Percentiles rank a stretch among this genome's conserved stretches.
These are phyloP conservation scores for Mucor racemosus DNA, from an alignment of 371 early-diverging fungal species.

Conservation along the genomic window DNA sequence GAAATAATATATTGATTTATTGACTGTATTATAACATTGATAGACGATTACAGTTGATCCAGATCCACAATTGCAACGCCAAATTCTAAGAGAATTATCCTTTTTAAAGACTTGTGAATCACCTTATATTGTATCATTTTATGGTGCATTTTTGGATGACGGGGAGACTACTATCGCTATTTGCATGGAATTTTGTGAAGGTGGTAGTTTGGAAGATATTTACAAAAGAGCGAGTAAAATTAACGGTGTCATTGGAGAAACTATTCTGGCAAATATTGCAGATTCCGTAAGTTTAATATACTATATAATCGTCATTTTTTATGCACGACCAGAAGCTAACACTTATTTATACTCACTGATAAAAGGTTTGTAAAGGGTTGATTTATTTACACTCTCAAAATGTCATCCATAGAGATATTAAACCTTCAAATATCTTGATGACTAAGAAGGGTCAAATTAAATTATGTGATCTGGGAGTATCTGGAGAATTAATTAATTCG, in stretches of 20 bases:
- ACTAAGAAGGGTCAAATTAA: slow-evolving; percentile 89
- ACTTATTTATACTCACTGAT: background rate
- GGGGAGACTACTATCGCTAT: slow-evolving; percentile 85
- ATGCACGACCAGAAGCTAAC: background rate
- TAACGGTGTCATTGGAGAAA: slow-evolving; percentile 73
- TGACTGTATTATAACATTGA: background rate
- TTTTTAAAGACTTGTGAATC: slow-evolving; percentile 87
- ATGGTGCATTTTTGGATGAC: slow-evolving; percentile 91
- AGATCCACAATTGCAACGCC: slow-evolving; percentile 71
- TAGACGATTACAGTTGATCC: slow-evolving; percentile 72
- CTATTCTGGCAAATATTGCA: slow-evolving; percentile 79
- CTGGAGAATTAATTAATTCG: slow-evolving; percentile 87
- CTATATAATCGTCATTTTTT: background rate
- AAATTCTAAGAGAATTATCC: slow-evolving; percentile 89
- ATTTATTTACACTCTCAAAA: slow-evolving; percentile 77
- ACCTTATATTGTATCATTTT: slow-evolving; percentile 91
- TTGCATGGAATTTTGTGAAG: slow-evolving; percentile 94
- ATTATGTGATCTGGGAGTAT: slow-evolving; percentile 95
- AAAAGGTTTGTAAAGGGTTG: slow-evolving; percentile 72
- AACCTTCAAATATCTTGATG: slow-evolving; percentile 90
- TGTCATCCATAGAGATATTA: slow-evolving; percentile 93
- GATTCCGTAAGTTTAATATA: slow-evolving; percentile 60
- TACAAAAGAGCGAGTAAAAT: slow-evolving; percentile 72
- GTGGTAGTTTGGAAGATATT: slow-evolving; percentile 82
- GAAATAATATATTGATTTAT: background rate